Percentiles rank a stretch among this genome's conserved stretches.
These are phyloP conservation scores for Holtermannia corniformis DNA, from an alignment of 768 basidiomycete genomes.

Conservation along the genomic window DNA sequence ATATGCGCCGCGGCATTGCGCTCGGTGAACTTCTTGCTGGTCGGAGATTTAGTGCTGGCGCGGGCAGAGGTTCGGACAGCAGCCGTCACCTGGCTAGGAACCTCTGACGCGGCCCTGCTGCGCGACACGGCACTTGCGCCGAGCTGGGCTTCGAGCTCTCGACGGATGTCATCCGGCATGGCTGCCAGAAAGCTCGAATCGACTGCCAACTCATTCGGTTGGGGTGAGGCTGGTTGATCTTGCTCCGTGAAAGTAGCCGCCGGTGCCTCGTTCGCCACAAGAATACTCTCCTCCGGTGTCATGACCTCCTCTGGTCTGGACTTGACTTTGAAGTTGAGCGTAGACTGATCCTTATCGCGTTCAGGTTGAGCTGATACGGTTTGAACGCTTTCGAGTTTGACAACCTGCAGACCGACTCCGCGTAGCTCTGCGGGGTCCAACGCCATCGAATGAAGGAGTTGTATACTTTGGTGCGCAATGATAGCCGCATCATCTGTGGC, in stretches of 20 bases:
- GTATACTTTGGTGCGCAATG: constrained; percentile 70
- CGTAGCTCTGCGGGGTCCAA: constrained; percentile 81
- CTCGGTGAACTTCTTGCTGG: constrained; percentile 7
- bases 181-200: neutral
- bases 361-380: constrained; percentile 43
- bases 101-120: constrained; percentile 6
- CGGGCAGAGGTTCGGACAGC: neutral
- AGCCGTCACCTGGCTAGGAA: neutral
- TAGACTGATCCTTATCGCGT: constrained; percentile 45
- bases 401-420: constrained; percentile 82
- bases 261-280: neutral
- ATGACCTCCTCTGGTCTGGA: constrained; percentile 9
- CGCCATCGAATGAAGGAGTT: constrained; percentile 58
- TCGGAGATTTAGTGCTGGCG: constrained; percentile 12
- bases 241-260: neutral
- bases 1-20: constrained; percentile 26
- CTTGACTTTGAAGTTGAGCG: constrained; percentile 51
- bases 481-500: constrained; percentile 63
- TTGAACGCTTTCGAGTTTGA: constrained; percentile 62
- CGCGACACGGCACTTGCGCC: constrained; percentile 7
- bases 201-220: neutral
- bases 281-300: neutral
- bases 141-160: constrained; percentile 33
- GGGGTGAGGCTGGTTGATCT: neutral
- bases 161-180: neutral